Evolutionary conservation across 2,329 filamentous ascomycete species (phyloP).

Genomic region (Exophiala mesophila): DNA sequence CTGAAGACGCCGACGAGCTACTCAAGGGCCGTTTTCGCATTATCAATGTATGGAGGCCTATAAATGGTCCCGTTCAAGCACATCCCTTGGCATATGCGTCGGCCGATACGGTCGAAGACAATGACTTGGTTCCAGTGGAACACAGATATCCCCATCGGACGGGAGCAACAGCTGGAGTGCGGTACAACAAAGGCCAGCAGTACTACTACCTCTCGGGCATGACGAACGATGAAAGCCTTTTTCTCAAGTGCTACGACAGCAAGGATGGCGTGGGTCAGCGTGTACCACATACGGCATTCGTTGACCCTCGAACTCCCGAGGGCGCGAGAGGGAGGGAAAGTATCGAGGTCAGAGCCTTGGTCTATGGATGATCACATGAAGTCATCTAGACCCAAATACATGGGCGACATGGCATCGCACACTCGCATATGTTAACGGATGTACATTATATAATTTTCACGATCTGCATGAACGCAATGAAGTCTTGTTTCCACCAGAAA

Average conservation of each 20-base stretch:
- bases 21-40: constrained; percentile 70
- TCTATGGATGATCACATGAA: constrained; percentile 72
- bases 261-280: constrained; percentile 43
- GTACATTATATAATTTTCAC: too few relatives aligned
- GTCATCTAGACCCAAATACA: too few relatives aligned
- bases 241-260: constrained; percentile 76
- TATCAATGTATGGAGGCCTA: constrained; percentile 78
- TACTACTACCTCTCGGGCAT: constrained; percentile 82
- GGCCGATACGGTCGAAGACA: constrained; percentile 50
- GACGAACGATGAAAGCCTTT: constrained; percentile 64
- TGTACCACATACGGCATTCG: constrained; percentile 72
- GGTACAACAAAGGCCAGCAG: constrained; percentile 55
- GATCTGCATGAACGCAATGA: too few relatives aligned
- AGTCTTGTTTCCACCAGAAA: too few relatives aligned
- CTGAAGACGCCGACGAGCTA: constrained; percentile 61
- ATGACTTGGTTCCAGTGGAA: constrained; percentile 66
- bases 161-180: constrained; percentile 70
- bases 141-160: constrained; percentile 66
- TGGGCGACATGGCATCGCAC: too few relatives aligned
- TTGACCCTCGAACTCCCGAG: constrained; percentile 64
- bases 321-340: constrained; percentile 73
- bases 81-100: constrained; percentile 57
- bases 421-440: too few relatives aligned
- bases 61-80: constrained; percentile 54
- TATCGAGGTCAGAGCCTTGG: constrained; percentile 80